Evolutionary conservation across 345 rosid genomes (phyloP), one percentile per base, ranked within the genome.

Genomic region (Lagerstroemia speciosa): DNA sequence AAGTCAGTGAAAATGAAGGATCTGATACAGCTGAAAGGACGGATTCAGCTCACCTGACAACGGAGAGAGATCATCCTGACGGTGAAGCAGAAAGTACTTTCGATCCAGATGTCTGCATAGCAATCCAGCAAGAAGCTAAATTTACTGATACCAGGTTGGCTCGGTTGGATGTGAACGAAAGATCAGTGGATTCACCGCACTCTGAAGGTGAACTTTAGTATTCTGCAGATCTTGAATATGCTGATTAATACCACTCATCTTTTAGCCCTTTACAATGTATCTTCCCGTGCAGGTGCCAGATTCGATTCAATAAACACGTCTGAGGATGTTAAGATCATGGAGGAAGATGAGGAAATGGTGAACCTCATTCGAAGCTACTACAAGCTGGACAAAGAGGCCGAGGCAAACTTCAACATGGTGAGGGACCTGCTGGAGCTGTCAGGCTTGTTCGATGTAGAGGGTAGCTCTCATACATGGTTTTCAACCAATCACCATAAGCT

Each of bases 401-500:
- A 83, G 48, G 62, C 69, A 3, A 79, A 80, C 69, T 87, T 83
- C 81, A 78, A 69, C 68, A 88, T 83, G 30, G 88, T 88, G 48
- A 82, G 74, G 72, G 83, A 82, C 33, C 74, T 89, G 62, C 78
- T 94, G 43, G 77, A 85, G 62, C 65, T 84, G 48, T 88, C 97
- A n/a, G 96, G 96, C 45, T 78, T 87, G 61, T 78, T 78, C 1
- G 82, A 74, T 43, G 34, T 30, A 77, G 75, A 36, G 82, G 77
- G 46, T 7, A 61, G 67, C 67, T 73, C 3, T 38, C 8, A 50
- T 15, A 87, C 67, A 34, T 38, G 69, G 65, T 91, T 94, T 90
- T 46, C 81, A 72, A 72, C 91, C 4, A 40, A 80, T 71, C 86
- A 87, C 62, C 94, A 81, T 71, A 96, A 89, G 38, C 30, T 93